Base-by-base conservation (phyloP, 441 rosid species). In the Pelargonium citronellum region DNA sequence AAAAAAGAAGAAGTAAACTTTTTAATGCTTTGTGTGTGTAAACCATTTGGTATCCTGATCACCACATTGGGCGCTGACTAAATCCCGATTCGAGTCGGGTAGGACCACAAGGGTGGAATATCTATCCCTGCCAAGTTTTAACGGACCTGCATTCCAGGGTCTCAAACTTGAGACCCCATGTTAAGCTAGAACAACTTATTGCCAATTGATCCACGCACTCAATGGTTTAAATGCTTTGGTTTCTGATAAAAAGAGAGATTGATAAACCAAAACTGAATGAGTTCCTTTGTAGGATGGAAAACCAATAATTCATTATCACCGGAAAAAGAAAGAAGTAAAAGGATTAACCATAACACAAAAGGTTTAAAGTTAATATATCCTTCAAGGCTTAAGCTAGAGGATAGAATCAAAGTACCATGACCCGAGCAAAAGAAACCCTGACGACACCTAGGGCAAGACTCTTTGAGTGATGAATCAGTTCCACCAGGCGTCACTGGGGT, bases 401-500 rank as follows among this genome's bases (percentile, higher is more conserved):
- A 69, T 11, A 67, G 58, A 74, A 67, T 22, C 20, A 67, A 55
- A 64, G 43, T 88, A 87, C 94, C 99, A 47, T 95, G 99, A 77
- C 89, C 96, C 2, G 99, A 95, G 78, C 99, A 95, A 82, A 90
- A 92, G 89, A 95, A 95, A 63, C 99, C 96, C 79, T 91, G 99
- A 71, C 76, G 85, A 82, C 99, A 95, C 78, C 99, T 82, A 2
- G 86, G 74, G 79, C 97, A 95, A 57, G 87, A 78, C 72, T 83
- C 93, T 81, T 83, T 95, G 10, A 86, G 46, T 51, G 87, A 64
- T 37, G 85, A 24, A 71, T 67, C 75, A 62, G 83, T 74, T n/a
- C 68, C 17, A 58, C 84, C 69, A 74, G 82, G 77, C 61, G 82
- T 62, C 67, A 68, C 51, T 71, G 83, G 72, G 72, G 73, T 71